Percentiles rank a stretch among this genome's conserved stretches.
Evolutionary conservation across 129 eudicot genomes (phyloP).

Genomic region (Escallonia herrerae): DNA sequence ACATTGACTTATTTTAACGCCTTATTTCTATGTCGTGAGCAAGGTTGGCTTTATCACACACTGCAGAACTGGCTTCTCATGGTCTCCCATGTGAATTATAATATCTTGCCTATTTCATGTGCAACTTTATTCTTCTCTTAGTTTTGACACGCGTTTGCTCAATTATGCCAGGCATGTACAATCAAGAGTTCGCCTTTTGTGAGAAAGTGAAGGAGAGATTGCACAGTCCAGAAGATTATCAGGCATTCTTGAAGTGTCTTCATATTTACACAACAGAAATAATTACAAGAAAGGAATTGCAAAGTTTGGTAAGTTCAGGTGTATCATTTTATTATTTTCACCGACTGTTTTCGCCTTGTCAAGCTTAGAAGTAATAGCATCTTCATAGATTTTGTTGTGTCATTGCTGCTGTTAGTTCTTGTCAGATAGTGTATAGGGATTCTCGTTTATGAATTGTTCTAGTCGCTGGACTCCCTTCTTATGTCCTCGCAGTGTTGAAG

Average conservation of each 20-base stretch:
- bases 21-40: no score
- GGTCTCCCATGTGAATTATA: not conserved
- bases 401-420: no score
- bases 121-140: not conserved
- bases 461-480: no score
- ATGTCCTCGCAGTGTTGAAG: no score
- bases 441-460: no score
- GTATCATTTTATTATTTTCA: not conserved
- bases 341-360: no score
- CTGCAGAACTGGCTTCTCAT: no score
- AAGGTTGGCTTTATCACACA: no score
- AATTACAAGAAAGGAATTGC: constrained; percentile 83
- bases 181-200: constrained; percentile 78
- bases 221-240: constrained; percentile 82
- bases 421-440: no score
- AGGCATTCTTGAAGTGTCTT: constrained; percentile 96
- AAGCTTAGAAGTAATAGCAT: no score
- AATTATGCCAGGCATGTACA: constrained; percentile 55
- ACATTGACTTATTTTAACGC: no score
- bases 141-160: constrained; percentile 5
- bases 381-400: no score
- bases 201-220: constrained; percentile 91
- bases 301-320: constrained; percentile 59
- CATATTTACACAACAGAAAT: constrained; percentile 96
- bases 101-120: not conserved